A percentile compares a stretch with the other conserved stretches of the same genome.
phyloP scores from a whole-genome alignment of 192 early-diverging fungal species.

The Coemansia sp. region DNA sequence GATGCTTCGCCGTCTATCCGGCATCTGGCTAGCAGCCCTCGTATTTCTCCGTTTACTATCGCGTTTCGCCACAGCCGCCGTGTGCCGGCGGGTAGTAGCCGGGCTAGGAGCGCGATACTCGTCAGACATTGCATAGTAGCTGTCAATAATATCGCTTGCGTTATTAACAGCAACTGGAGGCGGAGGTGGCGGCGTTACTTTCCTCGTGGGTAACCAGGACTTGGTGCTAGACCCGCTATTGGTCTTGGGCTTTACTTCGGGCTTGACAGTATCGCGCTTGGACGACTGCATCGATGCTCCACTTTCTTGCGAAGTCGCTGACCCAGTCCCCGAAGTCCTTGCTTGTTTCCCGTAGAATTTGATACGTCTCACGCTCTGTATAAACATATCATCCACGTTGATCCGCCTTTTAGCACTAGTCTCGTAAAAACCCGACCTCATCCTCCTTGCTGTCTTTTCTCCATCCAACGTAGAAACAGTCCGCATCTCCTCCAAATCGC shows the following conservation, averaged over 20 bases:
- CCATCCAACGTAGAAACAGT: constrained; percentile 71
- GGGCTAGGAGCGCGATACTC: background rate
- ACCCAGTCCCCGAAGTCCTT: background rate
- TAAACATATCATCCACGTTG: constrained; percentile 93
- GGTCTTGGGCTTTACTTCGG: constrained; percentile 8
- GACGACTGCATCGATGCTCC: background rate
- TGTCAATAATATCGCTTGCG: constrained; percentile 4
- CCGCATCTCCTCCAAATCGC: constrained; percentile 75
- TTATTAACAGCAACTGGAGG: background rate
- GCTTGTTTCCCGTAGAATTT: constrained; percentile 27
- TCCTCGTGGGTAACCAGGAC: constrained; percentile 39
- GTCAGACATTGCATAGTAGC: background rate
- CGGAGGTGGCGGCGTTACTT: constrained; percentile 7
- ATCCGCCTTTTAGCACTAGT: constrained; percentile 84
- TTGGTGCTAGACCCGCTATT: constrained; percentile 21
- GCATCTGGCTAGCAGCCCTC: background rate
- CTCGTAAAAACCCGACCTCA: constrained; percentile 80
- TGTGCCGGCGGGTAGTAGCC: background rate
- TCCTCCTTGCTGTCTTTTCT: constrained; percentile 62
- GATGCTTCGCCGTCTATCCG: constrained; percentile 14
- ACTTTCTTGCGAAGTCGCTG: background rate
- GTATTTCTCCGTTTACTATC: constrained; percentile 11
- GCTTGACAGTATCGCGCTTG: constrained; percentile 2
- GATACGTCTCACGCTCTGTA: constrained; percentile 88
- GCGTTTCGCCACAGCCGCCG: background rate